phyloP scores from a whole-genome alignment of 306 rosid species.

The Malus fusca region DNA sequence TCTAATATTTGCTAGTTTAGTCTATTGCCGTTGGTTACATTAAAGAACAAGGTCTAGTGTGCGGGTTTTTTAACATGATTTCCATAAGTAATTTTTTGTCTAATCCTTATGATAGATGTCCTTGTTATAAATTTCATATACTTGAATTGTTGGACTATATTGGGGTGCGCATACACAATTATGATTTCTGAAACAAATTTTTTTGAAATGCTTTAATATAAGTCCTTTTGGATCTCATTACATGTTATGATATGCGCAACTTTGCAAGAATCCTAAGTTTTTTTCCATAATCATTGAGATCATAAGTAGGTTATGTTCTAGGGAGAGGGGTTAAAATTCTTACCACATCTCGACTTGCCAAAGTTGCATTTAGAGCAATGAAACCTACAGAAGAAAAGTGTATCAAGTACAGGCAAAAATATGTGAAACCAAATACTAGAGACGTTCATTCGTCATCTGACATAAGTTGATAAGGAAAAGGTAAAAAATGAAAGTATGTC shows the following conservation, averaged over 20 bases:
- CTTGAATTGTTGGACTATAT: not conserved
- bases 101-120: not conserved
- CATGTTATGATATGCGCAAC: slow-evolving; percentile 7
- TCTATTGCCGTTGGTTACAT: too few species aligned
- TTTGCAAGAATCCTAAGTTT: slow-evolving; percentile 12
- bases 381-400: slow-evolving; percentile 66
- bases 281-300: not conserved
- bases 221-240: too few species aligned
- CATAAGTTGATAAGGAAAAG: not conserved
- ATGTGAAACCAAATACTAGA: not conserved
- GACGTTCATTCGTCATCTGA: not conserved
- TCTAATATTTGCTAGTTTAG: too few species aligned
- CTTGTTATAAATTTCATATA: not conserved
- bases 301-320: slow-evolving; percentile 3
- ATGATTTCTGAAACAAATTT: not conserved
- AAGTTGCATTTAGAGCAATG: slow-evolving; percentile 86
- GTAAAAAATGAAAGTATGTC: not conserved
- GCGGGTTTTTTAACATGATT: not conserved
- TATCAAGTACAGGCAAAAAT: slow-evolving; percentile 17
- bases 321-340: slow-evolving; percentile 23
- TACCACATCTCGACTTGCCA: slow-evolving; percentile 98
- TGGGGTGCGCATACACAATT: not conserved
- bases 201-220: not conserved
- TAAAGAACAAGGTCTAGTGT: too few species aligned
- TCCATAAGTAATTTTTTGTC: not conserved